Evolutionary conservation across 2,329 filamentous ascomycete genomes (phyloP).

Genomic region (Colletotrichum sublineola): DNA sequence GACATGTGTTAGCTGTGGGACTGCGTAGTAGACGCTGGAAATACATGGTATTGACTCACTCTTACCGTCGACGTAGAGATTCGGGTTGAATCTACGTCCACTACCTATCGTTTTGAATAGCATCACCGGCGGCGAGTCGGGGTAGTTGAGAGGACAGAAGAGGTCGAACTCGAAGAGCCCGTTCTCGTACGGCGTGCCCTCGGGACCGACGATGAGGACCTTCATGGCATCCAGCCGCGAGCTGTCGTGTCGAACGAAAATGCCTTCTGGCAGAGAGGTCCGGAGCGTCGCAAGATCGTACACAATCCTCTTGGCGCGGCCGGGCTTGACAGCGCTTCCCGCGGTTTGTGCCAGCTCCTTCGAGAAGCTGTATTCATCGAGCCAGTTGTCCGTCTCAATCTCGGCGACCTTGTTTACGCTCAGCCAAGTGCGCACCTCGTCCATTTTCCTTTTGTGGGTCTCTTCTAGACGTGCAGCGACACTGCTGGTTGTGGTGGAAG

Average conservation of each 20-base stretch:
- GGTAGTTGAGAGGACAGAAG: conserved; percentile 58
- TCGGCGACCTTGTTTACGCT: not conserved
- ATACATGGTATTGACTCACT: conserved; percentile 49
- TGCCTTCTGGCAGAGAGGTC: conserved; percentile 62
- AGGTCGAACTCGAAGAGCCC: conserved; percentile 69
- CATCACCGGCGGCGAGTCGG: conserved; percentile 57
- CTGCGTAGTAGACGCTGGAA: not conserved
- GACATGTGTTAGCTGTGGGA: conserved; percentile 21
- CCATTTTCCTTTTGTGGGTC: not conserved
- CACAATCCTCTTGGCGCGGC: conserved; percentile 62
- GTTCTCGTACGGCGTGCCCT: conserved; percentile 65
- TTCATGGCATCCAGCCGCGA: conserved; percentile 65
- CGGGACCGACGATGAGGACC: conserved; percentile 62
- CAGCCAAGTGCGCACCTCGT: not conserved
- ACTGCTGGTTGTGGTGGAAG: not conserved
- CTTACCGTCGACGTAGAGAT: conserved; percentile 63
- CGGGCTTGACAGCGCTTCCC: not conserved
- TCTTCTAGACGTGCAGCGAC: not conserved
- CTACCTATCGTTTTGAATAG: conserved; percentile 56
- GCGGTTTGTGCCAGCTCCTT: not conserved
- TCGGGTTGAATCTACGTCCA: conserved; percentile 59
- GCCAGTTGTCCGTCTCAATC: conserved; percentile 1
- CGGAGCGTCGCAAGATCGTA: conserved; percentile 60
- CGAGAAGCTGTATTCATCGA: not conserved
- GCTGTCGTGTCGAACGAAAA: conserved; percentile 62